Evolutionary conservation across 306 rosid genomes (phyloP).

Genomic region (Pyrus bretschneideri): DNA sequence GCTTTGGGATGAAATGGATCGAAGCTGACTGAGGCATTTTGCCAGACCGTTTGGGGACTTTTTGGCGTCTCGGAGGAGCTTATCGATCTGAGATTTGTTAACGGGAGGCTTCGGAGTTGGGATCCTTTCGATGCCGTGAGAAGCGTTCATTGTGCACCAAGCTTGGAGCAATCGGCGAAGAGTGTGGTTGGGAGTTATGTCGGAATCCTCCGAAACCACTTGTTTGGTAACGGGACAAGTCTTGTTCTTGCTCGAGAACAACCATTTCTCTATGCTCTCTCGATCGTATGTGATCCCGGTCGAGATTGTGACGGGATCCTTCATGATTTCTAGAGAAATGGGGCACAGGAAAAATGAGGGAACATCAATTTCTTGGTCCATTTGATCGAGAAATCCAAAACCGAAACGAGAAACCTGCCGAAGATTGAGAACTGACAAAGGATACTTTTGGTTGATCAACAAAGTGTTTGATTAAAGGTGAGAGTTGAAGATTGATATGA

Average conservation of each 20-base stretch:
- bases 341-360: slow-evolving; percentile 75
- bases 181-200: slow-evolving; percentile 80
- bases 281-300: slow-evolving; percentile 87
- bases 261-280: slow-evolving; percentile 76
- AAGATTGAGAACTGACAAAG: not conserved
- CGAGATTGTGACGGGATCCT: slow-evolving; percentile 68
- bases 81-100: slow-evolving; percentile 33
- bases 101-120: slow-evolving; percentile 78
- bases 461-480: not conserved
- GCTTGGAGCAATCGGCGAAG: slow-evolving; percentile 77
- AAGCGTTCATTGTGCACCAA: slow-evolving; percentile 81
- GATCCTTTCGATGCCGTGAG: slow-evolving; percentile 58
- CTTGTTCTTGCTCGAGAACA: slow-evolving; percentile 34
- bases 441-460: not conserved
- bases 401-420: not conserved
- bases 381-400: slow-evolving; percentile 1
- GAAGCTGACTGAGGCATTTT: slow-evolving; percentile 22
- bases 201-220: slow-evolving; percentile 24
- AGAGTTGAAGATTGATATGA: not conserved
- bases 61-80: slow-evolving; percentile 39
- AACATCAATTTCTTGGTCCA: slow-evolving; percentile 56
- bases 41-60: slow-evolving; percentile 19
- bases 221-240: slow-evolving; percentile 77
- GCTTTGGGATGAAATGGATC: slow-evolving; percentile 51
- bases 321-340: slow-evolving; percentile 74